These are phyloP conservation scores for Dactylellina parvicollis DNA, from an alignment of 2,329 filamentous ascomycete genomes.

Conservation along the genomic window DNA sequence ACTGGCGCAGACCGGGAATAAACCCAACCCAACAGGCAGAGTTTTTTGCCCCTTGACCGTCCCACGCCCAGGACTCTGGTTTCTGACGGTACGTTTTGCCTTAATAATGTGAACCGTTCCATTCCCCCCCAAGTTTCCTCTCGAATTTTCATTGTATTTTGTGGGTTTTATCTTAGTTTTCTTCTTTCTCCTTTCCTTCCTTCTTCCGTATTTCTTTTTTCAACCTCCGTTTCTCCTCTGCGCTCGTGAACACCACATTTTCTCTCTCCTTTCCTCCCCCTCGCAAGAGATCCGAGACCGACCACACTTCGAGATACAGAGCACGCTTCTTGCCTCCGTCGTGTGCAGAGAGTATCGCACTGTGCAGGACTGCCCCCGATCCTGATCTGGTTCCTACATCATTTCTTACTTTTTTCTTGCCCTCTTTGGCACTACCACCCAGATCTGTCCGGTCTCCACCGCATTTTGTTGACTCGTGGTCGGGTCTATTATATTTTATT, in stretches of 20 bases:
- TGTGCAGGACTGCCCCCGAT: conserved; percentile 51
- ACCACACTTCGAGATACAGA: conserved; percentile 41
- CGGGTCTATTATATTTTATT: conserved; percentile 51
- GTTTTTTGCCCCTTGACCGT: conserved; percentile 51
- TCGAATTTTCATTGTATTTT: conserved; percentile 53
- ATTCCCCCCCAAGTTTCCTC: conserved; percentile 33
- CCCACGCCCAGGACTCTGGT: conserved; percentile 50
- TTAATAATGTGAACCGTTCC: conserved; percentile 48
- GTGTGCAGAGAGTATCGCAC: conserved; percentile 17
- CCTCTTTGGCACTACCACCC: conserved; percentile 53
- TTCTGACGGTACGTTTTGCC: conserved; percentile 52
- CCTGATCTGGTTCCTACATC: conserved; percentile 44
- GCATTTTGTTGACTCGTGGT: conserved; percentile 48
- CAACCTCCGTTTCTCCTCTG: conserved; percentile 36
- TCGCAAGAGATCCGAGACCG: conserved; percentile 54
- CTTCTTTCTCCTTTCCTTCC: conserved; percentile 43
- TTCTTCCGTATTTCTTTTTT: conserved; percentile 41
- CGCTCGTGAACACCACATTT: conserved; percentile 52
- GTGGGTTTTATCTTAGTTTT: conserved; percentile 53
- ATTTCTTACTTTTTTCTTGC: conserved; percentile 50
- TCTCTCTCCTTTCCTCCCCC: conserved; percentile 49
- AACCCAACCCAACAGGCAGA: conserved; percentile 46
- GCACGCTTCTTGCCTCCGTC: conserved; percentile 26
- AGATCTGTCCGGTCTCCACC: conserved; percentile 53
- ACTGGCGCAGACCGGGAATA: conserved; percentile 47